Conservation (phyloP, 2,329 filamentous ascomycete genomes). For the Penicillium sp. region DNA sequence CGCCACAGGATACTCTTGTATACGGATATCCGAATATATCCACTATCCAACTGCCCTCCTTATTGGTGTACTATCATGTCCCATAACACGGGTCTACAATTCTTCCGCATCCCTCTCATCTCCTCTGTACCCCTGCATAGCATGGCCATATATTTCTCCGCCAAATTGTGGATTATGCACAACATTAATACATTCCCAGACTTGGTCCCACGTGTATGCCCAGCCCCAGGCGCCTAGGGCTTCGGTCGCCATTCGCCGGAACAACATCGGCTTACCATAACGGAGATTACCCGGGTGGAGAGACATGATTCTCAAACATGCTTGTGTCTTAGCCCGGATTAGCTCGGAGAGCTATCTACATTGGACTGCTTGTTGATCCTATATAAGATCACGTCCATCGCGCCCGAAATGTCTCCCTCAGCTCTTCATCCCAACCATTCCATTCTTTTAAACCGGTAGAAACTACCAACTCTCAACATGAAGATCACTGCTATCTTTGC, state of each 20-base stretch:
- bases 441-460: neutral
- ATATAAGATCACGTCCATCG: neutral
- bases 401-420: neutral
- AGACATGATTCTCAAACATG: neutral
- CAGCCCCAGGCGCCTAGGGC: neutral
- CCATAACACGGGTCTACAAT: neutral
- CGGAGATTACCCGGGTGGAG: conserved; percentile 4
- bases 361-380: neutral
- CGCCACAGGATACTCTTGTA: neutral
- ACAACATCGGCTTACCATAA: neutral
- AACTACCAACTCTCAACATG: conserved; percentile 12
- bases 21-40: neutral
- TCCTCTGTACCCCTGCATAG: neutral
- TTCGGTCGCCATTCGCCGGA: conserved; percentile 2
- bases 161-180: conserved; percentile 3
- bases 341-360: neutral
- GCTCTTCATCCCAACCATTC: conserved; percentile 2
- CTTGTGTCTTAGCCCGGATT: neutral
- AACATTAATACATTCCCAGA: neutral
- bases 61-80: neutral
- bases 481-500: conserved; percentile 19
- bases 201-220: neutral
- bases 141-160: conserved; percentile 5
- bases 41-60: neutral
- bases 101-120: neutral